Percentiles rank a stretch among this genome's conserved stretches.
Evolutionary conservation across 1,284 basidiomycete genomes (phyloP).

Genomic region (Pterulicium gracile): DNA sequence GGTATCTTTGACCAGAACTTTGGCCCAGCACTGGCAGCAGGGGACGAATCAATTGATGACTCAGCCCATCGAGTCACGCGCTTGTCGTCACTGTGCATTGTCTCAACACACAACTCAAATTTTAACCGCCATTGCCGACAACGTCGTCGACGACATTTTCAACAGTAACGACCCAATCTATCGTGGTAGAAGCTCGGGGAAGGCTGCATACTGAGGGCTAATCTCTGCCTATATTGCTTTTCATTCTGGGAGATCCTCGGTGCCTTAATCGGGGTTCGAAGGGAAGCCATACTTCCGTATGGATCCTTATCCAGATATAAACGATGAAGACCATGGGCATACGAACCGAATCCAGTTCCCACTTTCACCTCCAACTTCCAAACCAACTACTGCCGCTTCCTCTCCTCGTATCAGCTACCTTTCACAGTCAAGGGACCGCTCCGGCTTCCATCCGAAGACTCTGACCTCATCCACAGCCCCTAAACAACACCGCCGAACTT

Average conservation of each 20-base stretch:
- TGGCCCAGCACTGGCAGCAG: too few species aligned
- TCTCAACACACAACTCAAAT: neutral
- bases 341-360: slow-evolving; percentile 25
- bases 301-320: neutral
- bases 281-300: too few species aligned
- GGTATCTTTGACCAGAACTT: too few species aligned
- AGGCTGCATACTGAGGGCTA: too few species aligned
- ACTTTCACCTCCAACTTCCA: slow-evolving; percentile 32
- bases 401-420: slow-evolving; percentile 25
- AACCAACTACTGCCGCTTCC: slow-evolving; percentile 24
- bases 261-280: too few species aligned
- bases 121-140: slow-evolving; percentile 1
- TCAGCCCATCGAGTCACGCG: neutral
- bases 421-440: neutral
- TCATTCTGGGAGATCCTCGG: too few species aligned
- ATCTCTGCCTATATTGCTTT: too few species aligned
- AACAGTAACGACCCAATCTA: too few species aligned
- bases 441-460: slow-evolving; percentile 14
- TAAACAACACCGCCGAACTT: slow-evolving; percentile 13
- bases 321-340: too few species aligned
- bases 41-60: neutral
- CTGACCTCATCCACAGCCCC: slow-evolving; percentile 19
- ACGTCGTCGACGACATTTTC: neutral
- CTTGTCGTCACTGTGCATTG: neutral
- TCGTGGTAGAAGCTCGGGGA: too few species aligned